A percentile compares a stretch with the other conserved stretches of the same genome.
Conservation (phyloP, 768 basidiomycete genomes). For the Ephemerocybe angulata region DNA sequence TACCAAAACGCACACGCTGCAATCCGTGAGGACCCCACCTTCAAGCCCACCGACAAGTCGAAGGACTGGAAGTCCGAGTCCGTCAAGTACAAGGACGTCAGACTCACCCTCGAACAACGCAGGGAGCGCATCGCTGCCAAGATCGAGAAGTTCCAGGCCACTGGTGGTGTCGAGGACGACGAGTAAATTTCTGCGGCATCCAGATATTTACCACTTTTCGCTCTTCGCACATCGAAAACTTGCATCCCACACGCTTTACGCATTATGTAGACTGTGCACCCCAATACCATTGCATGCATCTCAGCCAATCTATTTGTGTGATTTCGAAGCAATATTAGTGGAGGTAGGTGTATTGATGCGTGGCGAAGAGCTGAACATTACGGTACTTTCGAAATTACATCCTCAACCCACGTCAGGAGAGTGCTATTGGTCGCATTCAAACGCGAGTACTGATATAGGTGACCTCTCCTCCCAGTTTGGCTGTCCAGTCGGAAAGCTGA, state of each 20-base stretch:
- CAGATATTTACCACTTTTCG: constrained; percentile 11
- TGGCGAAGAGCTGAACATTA: not conserved
- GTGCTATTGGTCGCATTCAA: constrained; percentile 22
- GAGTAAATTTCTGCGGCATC: constrained; percentile 44
- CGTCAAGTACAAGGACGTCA: constrained; percentile 62
- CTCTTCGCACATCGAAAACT: not conserved
- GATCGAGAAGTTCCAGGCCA: constrained; percentile 86
- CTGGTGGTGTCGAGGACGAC: constrained; percentile 56
- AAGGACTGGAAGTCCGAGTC: constrained; percentile 89
- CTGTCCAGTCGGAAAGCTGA: constrained; percentile 53
- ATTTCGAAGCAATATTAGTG: not conserved
- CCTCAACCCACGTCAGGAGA: constrained; percentile 54
- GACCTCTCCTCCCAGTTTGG: constrained; percentile 36
- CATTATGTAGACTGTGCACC: not conserved
- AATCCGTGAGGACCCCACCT: constrained; percentile 91
- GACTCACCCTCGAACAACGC: constrained; percentile 75
- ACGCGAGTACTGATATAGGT: constrained; percentile 38
- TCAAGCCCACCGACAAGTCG: constrained; percentile 86
- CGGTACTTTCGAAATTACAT: constrained; percentile 38
- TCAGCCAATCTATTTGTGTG: not conserved
- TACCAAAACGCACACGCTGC: constrained; percentile 90
- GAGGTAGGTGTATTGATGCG: not conserved
- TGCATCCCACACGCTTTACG: not conserved
- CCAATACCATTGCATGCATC: not conserved
- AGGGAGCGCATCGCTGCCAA: constrained; percentile 77